phyloP scores from a whole-genome alignment of 116 monocot species.

The Dioscorea cayenensis region DNA sequence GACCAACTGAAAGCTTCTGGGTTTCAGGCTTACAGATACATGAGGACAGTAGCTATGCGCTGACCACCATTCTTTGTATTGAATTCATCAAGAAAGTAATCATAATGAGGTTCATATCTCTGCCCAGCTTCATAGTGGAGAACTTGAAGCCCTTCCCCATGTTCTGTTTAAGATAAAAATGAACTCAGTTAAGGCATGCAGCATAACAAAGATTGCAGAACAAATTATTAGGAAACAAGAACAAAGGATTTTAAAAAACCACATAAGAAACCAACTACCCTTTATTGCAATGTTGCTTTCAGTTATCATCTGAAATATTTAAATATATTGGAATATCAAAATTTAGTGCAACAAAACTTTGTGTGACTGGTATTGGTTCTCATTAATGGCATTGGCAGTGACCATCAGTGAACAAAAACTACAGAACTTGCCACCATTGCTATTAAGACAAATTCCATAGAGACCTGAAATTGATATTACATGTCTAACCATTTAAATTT shows the following conservation, averaged over 20 bases:
- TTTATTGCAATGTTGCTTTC: neutral
- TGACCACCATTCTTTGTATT: constrained; percentile 73
- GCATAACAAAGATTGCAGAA: neutral
- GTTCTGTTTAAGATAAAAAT: constrained; percentile 24
- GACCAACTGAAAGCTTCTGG: neutral
- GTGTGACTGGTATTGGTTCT: no score
- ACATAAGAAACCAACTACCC: neutral
- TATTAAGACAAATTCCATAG: no score
- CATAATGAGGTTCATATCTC: constrained; percentile 73
- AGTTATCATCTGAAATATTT: no score
- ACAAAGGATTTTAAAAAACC: neutral
- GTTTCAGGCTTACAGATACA: constrained; percentile 65
- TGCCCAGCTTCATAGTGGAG: constrained; percentile 74
- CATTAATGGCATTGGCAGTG: no score
- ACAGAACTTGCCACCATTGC: no score
- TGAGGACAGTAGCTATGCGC: constrained; percentile 64
- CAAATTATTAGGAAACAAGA: neutral
- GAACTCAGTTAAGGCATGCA: neutral
- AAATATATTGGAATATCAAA: no score
- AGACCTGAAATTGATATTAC: no score
- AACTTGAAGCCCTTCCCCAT: constrained; percentile 70
- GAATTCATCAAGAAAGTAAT: constrained; percentile 62
- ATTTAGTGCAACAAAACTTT: no score
- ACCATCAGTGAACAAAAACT: no score
- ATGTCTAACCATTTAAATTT: no score